Base-by-base conservation (phyloP, 2,329 filamentous ascomycete genomes). In the Aureobasidium sp. region DNA sequence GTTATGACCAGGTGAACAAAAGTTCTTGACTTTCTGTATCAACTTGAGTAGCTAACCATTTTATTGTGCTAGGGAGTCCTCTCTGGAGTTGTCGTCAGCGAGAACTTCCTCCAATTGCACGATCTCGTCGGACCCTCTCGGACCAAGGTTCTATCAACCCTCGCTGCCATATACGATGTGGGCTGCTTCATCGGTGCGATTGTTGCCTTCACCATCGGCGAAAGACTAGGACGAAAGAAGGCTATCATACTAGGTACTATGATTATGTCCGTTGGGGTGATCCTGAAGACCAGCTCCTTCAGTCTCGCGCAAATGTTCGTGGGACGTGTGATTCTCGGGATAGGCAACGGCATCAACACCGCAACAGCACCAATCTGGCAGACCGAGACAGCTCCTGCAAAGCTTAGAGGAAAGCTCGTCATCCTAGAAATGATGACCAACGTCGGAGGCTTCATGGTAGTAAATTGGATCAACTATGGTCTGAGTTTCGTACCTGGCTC, bases 131-230 rank as follows among this genome's bases (percentile, higher is more conserved):
- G 76, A 3, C 72, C 72, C 34, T 69, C 66, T 36, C 70, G 66
- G 61, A 64, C 61, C 32, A 63, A 60, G 16, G 29, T 65, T 2
- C 29, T 62, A 3, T 60, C 73, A n/a, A 82, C 80, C 0, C 79
- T 83, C 11, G 82, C 80, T 0, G 81, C 82, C 2, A 79, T 84
- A 59, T 84, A 85, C 68, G 81, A 85, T 64, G 75, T 85, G 36
- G 82, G 82, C 9, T 85, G 82, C 67, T 85, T 85, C 69, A 71
- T 85, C 47, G 84, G 83, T 16, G 82, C 77, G 2, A 71, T 82
- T 34, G 66, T 77, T 2, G 76, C 78, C n/a, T 79, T 83, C 59
- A 68, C 73, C 14, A 67, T 79, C 30, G 80, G 80, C 25, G 80
- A 82, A 45, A 68, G 65, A 2, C 69, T 81, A 1, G 80, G 81